Conservation (phyloP, 768 basidiomycete species). For the Tricholoma terreum region DNA sequence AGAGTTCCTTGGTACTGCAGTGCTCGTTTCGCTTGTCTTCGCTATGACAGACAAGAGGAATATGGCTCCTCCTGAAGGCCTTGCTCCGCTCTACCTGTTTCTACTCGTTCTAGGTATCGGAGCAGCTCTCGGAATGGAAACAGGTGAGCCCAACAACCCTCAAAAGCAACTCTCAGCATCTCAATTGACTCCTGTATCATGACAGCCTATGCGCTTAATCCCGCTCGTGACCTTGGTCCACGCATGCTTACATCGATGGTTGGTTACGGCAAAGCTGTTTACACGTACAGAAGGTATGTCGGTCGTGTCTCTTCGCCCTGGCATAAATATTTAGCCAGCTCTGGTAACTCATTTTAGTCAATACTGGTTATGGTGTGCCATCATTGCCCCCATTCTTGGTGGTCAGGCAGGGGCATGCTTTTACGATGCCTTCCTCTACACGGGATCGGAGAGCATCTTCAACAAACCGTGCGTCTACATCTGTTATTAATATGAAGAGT, state of each 20-base stretch:
- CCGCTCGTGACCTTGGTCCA: slow-evolving; percentile 51
- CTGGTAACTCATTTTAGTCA: slow-evolving; percentile 38
- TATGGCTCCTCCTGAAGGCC: slow-evolving; percentile 43
- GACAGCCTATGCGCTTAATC: slow-evolving; percentile 36
- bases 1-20: slow-evolving; percentile 56
- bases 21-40: slow-evolving; percentile 55
- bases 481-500: not conserved
- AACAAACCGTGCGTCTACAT: slow-evolving; percentile 45
- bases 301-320: not conserved
- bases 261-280: slow-evolving; percentile 55
- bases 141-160: slow-evolving; percentile 24
- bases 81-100: slow-evolving; percentile 56
- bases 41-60: slow-evolving; percentile 52
- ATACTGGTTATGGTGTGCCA: slow-evolving; percentile 73
- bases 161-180: not conserved
- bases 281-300: slow-evolving; percentile 37
- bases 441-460: slow-evolving; percentile 52
- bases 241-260: slow-evolving; percentile 65
- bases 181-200: not conserved
- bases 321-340: too few species aligned
- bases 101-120: slow-evolving; percentile 55
- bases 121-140: slow-evolving; percentile 59
- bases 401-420: slow-evolving; percentile 48
- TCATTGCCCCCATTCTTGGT: slow-evolving; percentile 57
- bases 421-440: slow-evolving; percentile 60